Conservation (phyloP, 495 filamentous ascomycete genomes). For the Evernia prunastri region DNA sequence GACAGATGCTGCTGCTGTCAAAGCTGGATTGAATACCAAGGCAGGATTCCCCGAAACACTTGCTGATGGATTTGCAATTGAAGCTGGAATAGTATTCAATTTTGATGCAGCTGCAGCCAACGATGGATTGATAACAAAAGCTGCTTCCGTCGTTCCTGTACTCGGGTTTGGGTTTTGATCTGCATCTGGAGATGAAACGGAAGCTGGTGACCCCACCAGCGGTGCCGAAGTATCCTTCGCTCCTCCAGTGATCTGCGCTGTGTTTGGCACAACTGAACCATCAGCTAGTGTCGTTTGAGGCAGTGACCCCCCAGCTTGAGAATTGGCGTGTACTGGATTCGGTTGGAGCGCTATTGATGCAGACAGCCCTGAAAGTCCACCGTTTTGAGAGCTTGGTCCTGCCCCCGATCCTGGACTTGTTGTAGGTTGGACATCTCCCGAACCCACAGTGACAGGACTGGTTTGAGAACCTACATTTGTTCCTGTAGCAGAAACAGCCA, state of each 20-base stretch:
- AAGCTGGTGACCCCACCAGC: not conserved
- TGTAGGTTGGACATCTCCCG: not conserved
- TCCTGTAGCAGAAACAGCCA: not conserved
- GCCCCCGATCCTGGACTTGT: not conserved
- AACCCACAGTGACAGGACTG: not conserved
- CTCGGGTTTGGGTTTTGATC: not conserved
- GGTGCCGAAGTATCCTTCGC: not conserved
- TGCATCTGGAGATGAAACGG: not conserved
- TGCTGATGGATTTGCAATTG: not conserved
- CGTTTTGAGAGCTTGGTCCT: not conserved
- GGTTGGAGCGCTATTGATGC: not conserved
- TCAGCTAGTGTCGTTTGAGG: not conserved
- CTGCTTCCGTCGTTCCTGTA: not conserved
- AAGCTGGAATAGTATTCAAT: not conserved
- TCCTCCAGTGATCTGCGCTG: not conserved
- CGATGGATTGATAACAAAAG: not conserved
- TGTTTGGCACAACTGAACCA: not conserved
- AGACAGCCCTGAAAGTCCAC: not conserved
- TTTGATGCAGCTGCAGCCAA: slow-evolving; percentile 1
- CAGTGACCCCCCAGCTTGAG: not conserved
- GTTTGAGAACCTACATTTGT: not conserved
- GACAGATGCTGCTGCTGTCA: not conserved
- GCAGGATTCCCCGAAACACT: not conserved
- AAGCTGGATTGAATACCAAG: not conserved
- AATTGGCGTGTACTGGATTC: not conserved